These are phyloP conservation scores for Colletotrichum eleusines DNA, from an alignment of 2,329 filamentous ascomycete species.

Conservation along the genomic window DNA sequence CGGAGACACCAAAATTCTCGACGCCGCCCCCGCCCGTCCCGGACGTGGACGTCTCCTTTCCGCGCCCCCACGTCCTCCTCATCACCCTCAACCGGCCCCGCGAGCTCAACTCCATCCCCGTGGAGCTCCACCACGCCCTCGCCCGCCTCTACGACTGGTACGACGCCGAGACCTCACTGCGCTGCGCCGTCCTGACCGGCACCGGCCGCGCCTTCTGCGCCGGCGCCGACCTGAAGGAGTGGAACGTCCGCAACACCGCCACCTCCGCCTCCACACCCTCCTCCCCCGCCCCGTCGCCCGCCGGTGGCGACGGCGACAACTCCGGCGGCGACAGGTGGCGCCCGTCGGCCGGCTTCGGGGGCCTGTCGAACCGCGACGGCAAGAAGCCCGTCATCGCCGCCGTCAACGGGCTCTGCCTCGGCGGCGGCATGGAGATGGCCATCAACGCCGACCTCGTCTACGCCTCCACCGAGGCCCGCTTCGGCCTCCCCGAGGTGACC, in stretches of 20 bases:
- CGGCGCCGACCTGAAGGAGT: slow-evolving; percentile 76
- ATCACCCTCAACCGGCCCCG: slow-evolving; percentile 70
- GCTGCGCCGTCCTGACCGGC: slow-evolving; percentile 74
- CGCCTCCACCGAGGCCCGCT: slow-evolving; percentile 68
- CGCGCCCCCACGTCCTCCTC: slow-evolving; percentile 66
- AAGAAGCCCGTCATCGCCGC: slow-evolving; percentile 83
- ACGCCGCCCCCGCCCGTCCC: slow-evolving; percentile 26
- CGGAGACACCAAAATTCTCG: slow-evolving; percentile 1
- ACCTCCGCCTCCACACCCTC: background rate
- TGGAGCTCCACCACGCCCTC: slow-evolving; percentile 62
- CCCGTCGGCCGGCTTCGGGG: slow-evolving; percentile 39
- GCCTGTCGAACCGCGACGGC: slow-evolving; percentile 72
- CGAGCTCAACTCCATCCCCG: slow-evolving; percentile 69
- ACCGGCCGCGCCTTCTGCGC: slow-evolving; percentile 75
- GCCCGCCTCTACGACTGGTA: slow-evolving; percentile 65
- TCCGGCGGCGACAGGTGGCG: slow-evolving; percentile 34
- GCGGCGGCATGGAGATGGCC: slow-evolving; percentile 82
- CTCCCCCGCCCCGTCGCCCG: background rate
- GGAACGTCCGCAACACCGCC: slow-evolving; percentile 59
- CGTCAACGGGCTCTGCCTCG: slow-evolving; percentile 80
- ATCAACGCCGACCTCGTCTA: slow-evolving; percentile 80
- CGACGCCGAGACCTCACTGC: slow-evolving; percentile 70
- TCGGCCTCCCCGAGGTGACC: slow-evolving; percentile 78
- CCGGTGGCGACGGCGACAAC: slow-evolving; percentile 9
- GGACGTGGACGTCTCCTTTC: slow-evolving; percentile 58